Conservation (phyloP, 116 monocot genomes). For the Dioscorea cayenensis region DNA sequence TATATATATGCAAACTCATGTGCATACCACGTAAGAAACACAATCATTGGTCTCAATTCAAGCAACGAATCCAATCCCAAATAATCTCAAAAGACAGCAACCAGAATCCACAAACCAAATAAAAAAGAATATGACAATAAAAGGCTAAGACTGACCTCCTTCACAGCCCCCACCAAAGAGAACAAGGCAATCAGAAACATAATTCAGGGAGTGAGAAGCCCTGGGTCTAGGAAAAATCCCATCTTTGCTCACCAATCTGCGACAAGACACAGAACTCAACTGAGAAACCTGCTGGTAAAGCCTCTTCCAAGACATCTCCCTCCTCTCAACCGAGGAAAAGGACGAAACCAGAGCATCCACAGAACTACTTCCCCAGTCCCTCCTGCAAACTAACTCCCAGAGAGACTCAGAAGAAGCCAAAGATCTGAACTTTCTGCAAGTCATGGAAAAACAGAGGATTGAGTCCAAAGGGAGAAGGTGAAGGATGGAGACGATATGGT, state of each 20-base stretch:
- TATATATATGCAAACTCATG: background rate
- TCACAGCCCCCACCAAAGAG: constrained; percentile 84
- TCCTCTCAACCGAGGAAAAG: constrained; percentile 24
- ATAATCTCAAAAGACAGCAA: background rate
- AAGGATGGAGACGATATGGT: constrained; percentile 67
- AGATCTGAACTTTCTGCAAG: constrained; percentile 60
- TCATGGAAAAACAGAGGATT: constrained; percentile 71
- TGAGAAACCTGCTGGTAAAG: constrained; percentile 48
- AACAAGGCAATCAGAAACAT: constrained; percentile 65
- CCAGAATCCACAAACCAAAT: background rate
- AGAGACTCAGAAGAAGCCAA: constrained; percentile 42
- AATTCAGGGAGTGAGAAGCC: constrained; percentile 86
- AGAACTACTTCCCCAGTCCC: constrained; percentile 47
- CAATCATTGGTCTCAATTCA: background rate
- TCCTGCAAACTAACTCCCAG: constrained; percentile 63
- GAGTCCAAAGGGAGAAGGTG: constrained; percentile 64
- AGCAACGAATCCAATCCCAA: too few species aligned
- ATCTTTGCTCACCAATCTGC: constrained; percentile 25
- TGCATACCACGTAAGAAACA: background rate
- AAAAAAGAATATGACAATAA: background rate
- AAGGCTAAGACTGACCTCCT: constrained; percentile 47
- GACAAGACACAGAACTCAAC: constrained; percentile 43
- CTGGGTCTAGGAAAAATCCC: constrained; percentile 44
- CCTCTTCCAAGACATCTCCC: constrained; percentile 42
- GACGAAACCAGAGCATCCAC: constrained; percentile 29